Evolutionary conservation across 2,329 filamentous ascomycete genomes (phyloP).

Genomic region (Boeremia exigua): DNA sequence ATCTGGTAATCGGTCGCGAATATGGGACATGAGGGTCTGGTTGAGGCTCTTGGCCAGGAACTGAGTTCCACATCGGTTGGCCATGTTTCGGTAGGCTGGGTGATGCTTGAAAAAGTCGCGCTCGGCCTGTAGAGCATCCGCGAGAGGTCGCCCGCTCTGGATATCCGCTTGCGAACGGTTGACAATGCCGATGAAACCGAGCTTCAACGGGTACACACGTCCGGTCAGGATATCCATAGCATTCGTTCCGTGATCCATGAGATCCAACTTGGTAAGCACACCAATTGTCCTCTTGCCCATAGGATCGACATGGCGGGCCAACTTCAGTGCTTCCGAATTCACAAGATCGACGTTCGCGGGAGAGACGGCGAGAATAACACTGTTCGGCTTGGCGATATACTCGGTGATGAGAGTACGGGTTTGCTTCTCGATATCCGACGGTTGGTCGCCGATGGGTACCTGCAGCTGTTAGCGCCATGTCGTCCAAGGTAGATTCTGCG

Average conservation of each 20-base stretch:
- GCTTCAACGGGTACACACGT: conserved; percentile 92
- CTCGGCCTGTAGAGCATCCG: conserved; percentile 88
- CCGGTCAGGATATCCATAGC: conserved; percentile 97
- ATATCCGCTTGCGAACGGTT: conserved; percentile 99
- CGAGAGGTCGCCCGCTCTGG: conserved; percentile 91
- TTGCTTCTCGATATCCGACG: conserved; percentile 97
- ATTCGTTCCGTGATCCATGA: conserved; percentile 99
- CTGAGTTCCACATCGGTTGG: conserved; percentile 88
- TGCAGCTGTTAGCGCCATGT: conserved; percentile 48
- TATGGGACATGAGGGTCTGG: conserved; percentile 93
- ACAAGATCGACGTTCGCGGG: conserved; percentile 98
- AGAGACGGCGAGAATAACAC: conserved; percentile 94
- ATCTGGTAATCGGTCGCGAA: conserved; percentile 92
- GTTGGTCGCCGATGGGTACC: conserved; percentile 97
- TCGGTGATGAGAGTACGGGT: conserved; percentile 95
- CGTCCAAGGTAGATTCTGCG: conserved; percentile 4
- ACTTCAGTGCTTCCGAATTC: conserved; percentile 96
- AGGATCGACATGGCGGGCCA: conserved; percentile 94
- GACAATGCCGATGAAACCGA: conserved; percentile 97
- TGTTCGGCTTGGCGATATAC: conserved; percentile 99
- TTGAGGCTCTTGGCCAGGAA: conserved; percentile 95
- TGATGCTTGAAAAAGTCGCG: conserved; percentile 96
- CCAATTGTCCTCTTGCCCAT: conserved; percentile 94
- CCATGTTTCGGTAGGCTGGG: conserved; percentile 96
- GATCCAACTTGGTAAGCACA: conserved; percentile 93